Conservation (phyloP, 345 rosid species). For the Anacardium occidentale region DNA sequence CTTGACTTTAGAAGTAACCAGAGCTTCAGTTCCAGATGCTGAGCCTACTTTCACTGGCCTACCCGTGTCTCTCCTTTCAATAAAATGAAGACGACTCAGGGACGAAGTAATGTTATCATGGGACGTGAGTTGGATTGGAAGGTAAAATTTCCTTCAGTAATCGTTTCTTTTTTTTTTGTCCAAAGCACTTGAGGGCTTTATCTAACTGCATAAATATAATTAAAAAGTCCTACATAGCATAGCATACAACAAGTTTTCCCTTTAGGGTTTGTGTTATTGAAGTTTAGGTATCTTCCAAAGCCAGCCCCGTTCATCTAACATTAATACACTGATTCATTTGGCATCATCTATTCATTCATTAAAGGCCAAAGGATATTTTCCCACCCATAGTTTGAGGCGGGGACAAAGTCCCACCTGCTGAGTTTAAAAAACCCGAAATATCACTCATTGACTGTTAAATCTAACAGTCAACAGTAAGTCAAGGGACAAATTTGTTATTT, state of each 20-base stretch:
- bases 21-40: background rate
- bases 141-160: background rate
- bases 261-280: background rate
- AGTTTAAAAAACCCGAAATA: too few relatives aligned
- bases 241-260: background rate
- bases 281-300: background rate
- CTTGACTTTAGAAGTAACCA: background rate
- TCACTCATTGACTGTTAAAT: too few relatives aligned
- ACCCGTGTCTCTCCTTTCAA: too few relatives aligned
- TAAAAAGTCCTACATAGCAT: too few relatives aligned
- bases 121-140: background rate
- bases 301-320: background rate
- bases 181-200: too few relatives aligned
- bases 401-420: too few relatives aligned
- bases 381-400: too few relatives aligned
- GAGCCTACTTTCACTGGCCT: background rate
- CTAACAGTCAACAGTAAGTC: too few relatives aligned
- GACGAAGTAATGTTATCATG: background rate
- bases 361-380: too few relatives aligned
- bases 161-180: too few relatives aligned
- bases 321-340: background rate
- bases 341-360: background rate
- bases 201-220: too few relatives aligned
- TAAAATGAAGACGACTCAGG: background rate
- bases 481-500: too few relatives aligned